A percentile compares a stretch with the other conserved stretches of the same genome.
phyloP scores from a whole-genome alignment of 108 stramenopile genomes.

The Nitzschia sp. region DNA sequence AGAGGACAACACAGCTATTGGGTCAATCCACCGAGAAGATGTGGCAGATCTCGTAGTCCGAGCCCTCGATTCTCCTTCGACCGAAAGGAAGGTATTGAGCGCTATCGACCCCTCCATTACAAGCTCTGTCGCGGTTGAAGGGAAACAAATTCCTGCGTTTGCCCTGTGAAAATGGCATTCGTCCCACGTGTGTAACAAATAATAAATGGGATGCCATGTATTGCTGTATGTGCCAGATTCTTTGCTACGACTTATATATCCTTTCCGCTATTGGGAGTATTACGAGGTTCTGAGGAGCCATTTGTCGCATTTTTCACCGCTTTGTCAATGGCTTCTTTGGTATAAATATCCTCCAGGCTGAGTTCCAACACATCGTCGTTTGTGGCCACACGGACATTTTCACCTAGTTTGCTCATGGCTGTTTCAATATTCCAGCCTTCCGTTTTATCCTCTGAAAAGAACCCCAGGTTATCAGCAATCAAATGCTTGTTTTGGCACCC shows the following conservation, averaged over 20 bases:
- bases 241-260: not conserved
- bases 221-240: not conserved
- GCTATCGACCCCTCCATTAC: conserved; percentile 78
- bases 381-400: conserved; percentile 61
- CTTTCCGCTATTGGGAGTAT: not conserved
- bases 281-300: conserved; percentile 27
- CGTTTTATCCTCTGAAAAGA: conserved; percentile 36
- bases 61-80: conserved; percentile 59
- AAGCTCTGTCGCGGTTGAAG: conserved; percentile 44
- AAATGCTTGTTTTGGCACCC: conserved; percentile 93
- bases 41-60: conserved; percentile 81
- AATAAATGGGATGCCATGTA: not conserved
- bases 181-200: not conserved
- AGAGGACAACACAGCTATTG: conserved; percentile 82
- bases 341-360: conserved; percentile 71
- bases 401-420: conserved; percentile 52
- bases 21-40: conserved; percentile 90
- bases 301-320: conserved; percentile 75
- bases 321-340: conserved; percentile 42
- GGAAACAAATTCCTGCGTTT: conserved; percentile 19
- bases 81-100: conserved; percentile 68
- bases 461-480: conserved; percentile 92
- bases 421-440: conserved; percentile 80
- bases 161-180: not conserved
- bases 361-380: conserved; percentile 79